phyloP scores from a whole-genome alignment of 768 basidiomycete genomes.

The Rossbeevera mucosa region DNA sequence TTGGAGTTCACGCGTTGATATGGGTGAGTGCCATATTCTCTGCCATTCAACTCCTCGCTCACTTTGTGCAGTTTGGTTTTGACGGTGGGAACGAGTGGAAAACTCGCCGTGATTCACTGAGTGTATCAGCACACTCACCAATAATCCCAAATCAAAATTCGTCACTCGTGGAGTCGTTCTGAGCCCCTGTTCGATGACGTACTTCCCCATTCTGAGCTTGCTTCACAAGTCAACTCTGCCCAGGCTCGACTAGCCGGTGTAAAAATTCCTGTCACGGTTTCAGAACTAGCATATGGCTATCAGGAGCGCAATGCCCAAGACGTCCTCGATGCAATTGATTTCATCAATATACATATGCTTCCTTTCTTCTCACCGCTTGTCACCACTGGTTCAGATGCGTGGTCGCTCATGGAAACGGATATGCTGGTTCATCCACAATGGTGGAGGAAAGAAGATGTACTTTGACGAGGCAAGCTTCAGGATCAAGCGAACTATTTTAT shows the following conservation, averaged over 20 bases:
- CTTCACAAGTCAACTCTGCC: constrained; percentile 45
- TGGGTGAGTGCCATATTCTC: constrained; percentile 47
- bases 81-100: constrained; percentile 45
- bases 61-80: constrained; percentile 33
- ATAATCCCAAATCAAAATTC: constrained; percentile 59
- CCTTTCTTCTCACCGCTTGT: constrained; percentile 51
- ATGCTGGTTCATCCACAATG: constrained; percentile 64
- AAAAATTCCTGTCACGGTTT: constrained; percentile 65
- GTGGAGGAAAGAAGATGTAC: constrained; percentile 69
- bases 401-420: constrained; percentile 58
- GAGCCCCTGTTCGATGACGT: constrained; percentile 63
- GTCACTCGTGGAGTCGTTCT: constrained; percentile 59
- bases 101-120: constrained; percentile 49
- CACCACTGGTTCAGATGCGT: constrained; percentile 48
- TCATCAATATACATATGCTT: constrained; percentile 65
- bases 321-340: constrained; percentile 56
- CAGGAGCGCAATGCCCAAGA: constrained; percentile 45
- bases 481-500: neutral
- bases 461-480: constrained; percentile 51
- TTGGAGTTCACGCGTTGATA: constrained; percentile 70
- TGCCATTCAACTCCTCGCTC: neutral
- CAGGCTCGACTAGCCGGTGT: constrained; percentile 48
- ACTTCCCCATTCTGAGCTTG: constrained; percentile 45
- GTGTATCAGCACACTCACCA: constrained; percentile 47
- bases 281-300: constrained; percentile 61